Percentiles rank a stretch among this genome's conserved stretches.
Evolutionary conservation across 2,329 filamentous ascomycete species (phyloP).

Genomic region (Clarireedia homoeocarpa): DNA sequence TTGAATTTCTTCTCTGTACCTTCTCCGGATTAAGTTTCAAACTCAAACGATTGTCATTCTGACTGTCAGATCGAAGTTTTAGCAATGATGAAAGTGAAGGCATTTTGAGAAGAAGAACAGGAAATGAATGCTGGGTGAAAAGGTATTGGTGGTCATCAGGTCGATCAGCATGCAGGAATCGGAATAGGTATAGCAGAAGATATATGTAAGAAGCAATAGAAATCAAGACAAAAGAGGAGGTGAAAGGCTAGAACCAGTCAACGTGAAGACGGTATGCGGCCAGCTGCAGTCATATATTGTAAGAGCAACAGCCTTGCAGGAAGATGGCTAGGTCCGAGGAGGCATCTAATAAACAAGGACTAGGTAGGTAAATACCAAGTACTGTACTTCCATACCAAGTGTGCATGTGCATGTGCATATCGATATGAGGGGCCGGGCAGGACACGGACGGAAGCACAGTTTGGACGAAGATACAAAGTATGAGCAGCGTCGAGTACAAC

Average conservation of each 20-base stretch:
- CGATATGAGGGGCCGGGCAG: too few relatives aligned
- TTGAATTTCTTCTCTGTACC: constrained; percentile 25
- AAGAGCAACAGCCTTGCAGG: constrained; percentile 1
- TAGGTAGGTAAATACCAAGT: too few relatives aligned
- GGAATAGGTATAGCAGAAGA: constrained; percentile 7
- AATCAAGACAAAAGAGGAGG: not conserved
- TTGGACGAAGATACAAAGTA: too few relatives aligned
- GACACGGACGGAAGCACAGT: too few relatives aligned
- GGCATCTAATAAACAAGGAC: too few relatives aligned
- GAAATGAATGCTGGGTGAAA: not conserved
- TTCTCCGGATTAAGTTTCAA: constrained; percentile 19
- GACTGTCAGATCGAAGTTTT: constrained; percentile 17
- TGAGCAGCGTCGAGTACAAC: too few relatives aligned
- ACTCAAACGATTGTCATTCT: constrained; percentile 13
- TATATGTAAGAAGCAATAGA: constrained; percentile 1
- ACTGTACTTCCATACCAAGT: too few relatives aligned
- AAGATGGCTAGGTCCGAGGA: too few relatives aligned
- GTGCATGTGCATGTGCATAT: too few relatives aligned
- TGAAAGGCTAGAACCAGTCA: not conserved
- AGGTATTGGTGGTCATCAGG: constrained; percentile 6
- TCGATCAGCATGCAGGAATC: constrained; percentile 10
- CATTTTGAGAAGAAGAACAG: constrained; percentile 16
- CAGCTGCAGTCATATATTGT: constrained; percentile 6
- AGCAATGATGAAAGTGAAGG: constrained; percentile 26
- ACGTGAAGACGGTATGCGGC: constrained; percentile 4